phyloP scores from a whole-genome alignment of 2,329 filamentous ascomycete genomes.

The Sphaerostilbella broomeana region DNA sequence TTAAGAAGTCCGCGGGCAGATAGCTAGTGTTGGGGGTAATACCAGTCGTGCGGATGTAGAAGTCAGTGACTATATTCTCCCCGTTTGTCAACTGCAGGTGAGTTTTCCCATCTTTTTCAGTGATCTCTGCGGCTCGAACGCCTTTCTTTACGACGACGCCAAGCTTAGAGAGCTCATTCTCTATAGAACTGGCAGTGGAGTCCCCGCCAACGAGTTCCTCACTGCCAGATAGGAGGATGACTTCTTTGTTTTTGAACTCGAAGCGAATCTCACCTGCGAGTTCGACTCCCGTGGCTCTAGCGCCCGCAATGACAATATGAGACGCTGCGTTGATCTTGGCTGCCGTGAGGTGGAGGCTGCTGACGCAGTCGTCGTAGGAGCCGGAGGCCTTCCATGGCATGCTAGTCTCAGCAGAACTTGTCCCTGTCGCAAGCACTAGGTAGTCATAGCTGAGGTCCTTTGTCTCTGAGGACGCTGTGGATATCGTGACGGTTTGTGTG shows the following conservation, averaged over 20 bases:
- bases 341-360: conserved; percentile 34
- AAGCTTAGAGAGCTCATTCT: conserved; percentile 44
- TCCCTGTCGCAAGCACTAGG: conserved; percentile 51
- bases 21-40: conserved; percentile 49
- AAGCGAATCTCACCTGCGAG: conserved; percentile 47
- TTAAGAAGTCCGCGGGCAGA: conserved; percentile 39
- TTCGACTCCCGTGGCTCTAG: conserved; percentile 51
- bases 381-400: conserved; percentile 48
- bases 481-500: conserved; percentile 37
- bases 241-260: conserved; percentile 43
- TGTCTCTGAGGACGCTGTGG: conserved; percentile 25
- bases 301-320: conserved; percentile 51
- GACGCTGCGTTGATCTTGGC: conserved; percentile 38
- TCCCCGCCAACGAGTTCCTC: conserved; percentile 40
- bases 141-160: conserved; percentile 41
- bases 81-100: conserved; percentile 42
- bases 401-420: conserved; percentile 33
- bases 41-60: conserved; percentile 52
- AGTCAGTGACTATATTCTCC: conserved; percentile 43
- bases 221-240: conserved; percentile 40
- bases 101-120: conserved; percentile 37
- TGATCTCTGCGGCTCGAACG: conserved; percentile 33
- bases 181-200: conserved; percentile 33
- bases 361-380: conserved; percentile 38
- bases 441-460: too few species aligned